Percentiles rank a stretch among this genome's conserved stretches.
Evolutionary conservation across 192 early-diverging fungal genomes (phyloP).

Genomic region (Backusella psychrophila): DNA sequence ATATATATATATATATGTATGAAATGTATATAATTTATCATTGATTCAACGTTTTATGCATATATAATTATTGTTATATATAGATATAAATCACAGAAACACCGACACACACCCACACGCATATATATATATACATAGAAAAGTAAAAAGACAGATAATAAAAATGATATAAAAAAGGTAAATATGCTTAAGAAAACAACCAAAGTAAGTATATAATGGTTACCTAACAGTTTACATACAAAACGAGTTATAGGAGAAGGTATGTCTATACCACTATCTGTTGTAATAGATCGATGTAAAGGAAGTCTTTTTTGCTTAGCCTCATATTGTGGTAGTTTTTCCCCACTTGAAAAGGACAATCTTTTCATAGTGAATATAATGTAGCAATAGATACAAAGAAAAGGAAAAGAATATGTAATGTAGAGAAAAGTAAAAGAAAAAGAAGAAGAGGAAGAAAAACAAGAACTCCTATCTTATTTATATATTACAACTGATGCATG

Average conservation of each 20-base stretch:
- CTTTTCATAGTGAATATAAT: not conserved
- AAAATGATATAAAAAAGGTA: not conserved
- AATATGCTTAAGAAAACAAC: slow-evolving; percentile 1
- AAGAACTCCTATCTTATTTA: not conserved
- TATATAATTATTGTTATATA: not conserved
- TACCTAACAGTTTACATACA: slow-evolving; percentile 22
- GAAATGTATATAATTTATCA: not conserved
- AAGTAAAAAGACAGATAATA: not conserved
- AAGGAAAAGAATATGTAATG: not conserved
- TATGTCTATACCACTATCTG: not conserved
- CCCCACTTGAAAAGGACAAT: not conserved
- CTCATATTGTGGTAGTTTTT: not conserved
- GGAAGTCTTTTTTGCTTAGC: slow-evolving; percentile 1
- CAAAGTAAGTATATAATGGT: not conserved
- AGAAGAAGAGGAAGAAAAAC: not conserved
- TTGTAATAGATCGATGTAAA: slow-evolving; percentile 10
- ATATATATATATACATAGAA: not conserved
- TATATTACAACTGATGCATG: slow-evolving; percentile 1
- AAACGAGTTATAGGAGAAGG: slow-evolving; percentile 10
- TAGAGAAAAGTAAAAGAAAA: not conserved
- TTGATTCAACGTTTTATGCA: not conserved
- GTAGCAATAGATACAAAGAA: not conserved
- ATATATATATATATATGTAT: not conserved
- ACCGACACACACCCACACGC: not conserved
- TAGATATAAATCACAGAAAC: not conserved